Percentiles rank a stretch among this genome's conserved stretches.
These are phyloP conservation scores for Sicyos edulis DNA, from an alignment of 306 rosid species.

Conservation along the genomic window DNA sequence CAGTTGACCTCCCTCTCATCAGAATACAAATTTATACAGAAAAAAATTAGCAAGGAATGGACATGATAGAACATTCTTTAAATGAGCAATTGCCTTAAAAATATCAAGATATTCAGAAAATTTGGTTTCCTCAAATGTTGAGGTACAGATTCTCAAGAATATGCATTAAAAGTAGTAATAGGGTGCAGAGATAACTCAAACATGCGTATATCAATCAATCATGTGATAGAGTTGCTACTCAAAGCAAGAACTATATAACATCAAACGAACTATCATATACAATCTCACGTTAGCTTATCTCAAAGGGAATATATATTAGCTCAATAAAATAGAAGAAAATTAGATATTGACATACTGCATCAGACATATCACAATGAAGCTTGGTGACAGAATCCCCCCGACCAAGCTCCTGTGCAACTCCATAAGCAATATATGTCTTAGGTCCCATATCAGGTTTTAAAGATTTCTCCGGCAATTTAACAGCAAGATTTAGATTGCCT, in stretches of 20 bases:
- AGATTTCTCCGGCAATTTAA: slow-evolving; percentile 20
- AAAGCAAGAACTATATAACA: background rate
- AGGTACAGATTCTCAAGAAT: background rate
- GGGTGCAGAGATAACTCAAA: background rate
- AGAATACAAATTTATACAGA: background rate
- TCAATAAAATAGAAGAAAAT: background rate
- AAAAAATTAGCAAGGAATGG: background rate
- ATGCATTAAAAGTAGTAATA: background rate
- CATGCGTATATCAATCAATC: background rate
- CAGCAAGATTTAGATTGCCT: slow-evolving; percentile 53
- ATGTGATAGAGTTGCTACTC: background rate
- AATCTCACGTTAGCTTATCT: background rate
- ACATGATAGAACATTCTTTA: background rate
- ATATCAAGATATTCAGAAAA: background rate
- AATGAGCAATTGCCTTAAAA: background rate
- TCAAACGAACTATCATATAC: no score
- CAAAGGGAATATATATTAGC: background rate
- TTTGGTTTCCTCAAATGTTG: background rate
- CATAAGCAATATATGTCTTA: slow-evolving; percentile 90
- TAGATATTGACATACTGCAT: slow-evolving; percentile 48
- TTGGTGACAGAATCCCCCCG: slow-evolving; percentile 90
- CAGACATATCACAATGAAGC: slow-evolving; percentile 92
- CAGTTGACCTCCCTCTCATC: background rate
- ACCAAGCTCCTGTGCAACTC: slow-evolving; percentile 75
- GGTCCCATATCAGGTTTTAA: slow-evolving; percentile 87